Conservation (phyloP, 441 rosid genomes). For the Hura crepitans region DNA sequence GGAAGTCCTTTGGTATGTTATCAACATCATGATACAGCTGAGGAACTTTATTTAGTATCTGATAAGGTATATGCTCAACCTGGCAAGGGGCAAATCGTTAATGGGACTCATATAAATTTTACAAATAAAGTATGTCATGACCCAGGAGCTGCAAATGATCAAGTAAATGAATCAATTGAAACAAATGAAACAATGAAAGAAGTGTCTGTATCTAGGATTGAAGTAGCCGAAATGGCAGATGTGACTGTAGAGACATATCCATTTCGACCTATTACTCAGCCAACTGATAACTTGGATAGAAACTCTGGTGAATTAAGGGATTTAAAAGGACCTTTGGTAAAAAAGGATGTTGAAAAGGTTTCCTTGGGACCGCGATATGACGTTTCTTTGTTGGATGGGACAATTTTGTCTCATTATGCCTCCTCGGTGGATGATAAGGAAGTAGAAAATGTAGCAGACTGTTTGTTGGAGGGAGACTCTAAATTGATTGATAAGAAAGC, state of each 20-base stretch:
- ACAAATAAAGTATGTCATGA: conserved; percentile 30
- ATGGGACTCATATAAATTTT: conserved; percentile 30
- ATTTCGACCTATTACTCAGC: conserved; percentile 30
- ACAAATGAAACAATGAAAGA: conserved; percentile 8
- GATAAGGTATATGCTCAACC: conserved; percentile 22
- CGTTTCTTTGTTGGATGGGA: conserved; percentile 17
- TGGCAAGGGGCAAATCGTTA: conserved; percentile 28
- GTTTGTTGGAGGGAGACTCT: conserved; percentile 21
- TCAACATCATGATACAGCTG: conserved; percentile 25
- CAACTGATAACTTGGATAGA: conserved; percentile 26
- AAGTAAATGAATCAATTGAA: conserved; percentile 26
- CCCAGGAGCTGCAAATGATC: conserved; percentile 21
- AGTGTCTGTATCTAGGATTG: conserved; percentile 23
- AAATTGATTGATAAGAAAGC: conserved; percentile 26
- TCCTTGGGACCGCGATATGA: conserved; percentile 24
- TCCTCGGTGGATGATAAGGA: conserved; percentile 25
- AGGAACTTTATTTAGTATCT: conserved; percentile 27
- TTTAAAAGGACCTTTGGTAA: conserved; percentile 29
- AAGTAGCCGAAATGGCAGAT: conserved; percentile 38
- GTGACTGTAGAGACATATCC: conserved; percentile 66
- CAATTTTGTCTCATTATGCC: conserved; percentile 26
- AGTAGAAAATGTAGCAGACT: conserved; percentile 15
- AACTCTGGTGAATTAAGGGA: conserved; percentile 21
- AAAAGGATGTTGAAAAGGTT: conserved; percentile 29
- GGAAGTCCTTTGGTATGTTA: conserved; percentile 35